These are phyloP conservation scores for Starmera amethionina DNA, from an alignment of 805 yeast genomes.

Conservation along the genomic window DNA sequence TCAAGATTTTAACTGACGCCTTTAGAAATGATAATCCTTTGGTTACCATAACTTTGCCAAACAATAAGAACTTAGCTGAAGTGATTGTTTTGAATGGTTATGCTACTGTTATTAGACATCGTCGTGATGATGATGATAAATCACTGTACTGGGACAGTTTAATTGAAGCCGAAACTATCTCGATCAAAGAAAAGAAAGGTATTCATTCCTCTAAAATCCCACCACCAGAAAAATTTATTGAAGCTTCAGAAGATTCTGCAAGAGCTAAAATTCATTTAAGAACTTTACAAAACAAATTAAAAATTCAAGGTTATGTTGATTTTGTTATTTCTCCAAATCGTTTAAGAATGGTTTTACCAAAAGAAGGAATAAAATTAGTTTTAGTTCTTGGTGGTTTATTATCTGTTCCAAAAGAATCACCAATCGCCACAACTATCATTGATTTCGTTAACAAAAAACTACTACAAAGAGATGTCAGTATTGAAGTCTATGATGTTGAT, in stretches of 20 bases:
- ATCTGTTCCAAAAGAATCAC: constrained; percentile 27
- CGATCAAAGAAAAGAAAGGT: constrained; percentile 49
- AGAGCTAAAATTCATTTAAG: constrained; percentile 69
- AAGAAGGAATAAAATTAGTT: constrained; percentile 60
- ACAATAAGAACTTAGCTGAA: constrained; percentile 52
- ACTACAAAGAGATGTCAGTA: constrained; percentile 64
- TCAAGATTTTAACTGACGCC: constrained; percentile 52
- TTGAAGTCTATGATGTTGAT: constrained; percentile 62
- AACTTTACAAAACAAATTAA: constrained; percentile 55
- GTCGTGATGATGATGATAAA: constrained; percentile 60
- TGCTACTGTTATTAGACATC: constrained; percentile 72
- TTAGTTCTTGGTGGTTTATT: constrained; percentile 70
- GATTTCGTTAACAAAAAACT: constrained; percentile 42
- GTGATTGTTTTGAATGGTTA: constrained; percentile 53
- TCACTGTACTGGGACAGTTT: constrained; percentile 72
- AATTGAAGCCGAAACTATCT: constrained; percentile 56
- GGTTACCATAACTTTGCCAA: constrained; percentile 45
- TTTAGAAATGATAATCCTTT: constrained; percentile 60
- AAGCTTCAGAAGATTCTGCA: constrained; percentile 66
- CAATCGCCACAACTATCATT: constrained; percentile 38
- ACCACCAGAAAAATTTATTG: constrained; percentile 55
- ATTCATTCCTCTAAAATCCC: constrained; percentile 46
- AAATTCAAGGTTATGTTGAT: constrained; percentile 63
- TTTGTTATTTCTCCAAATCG: constrained; percentile 61
- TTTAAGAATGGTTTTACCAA: constrained; percentile 54